Base-by-base conservation (phyloP, 495 filamentous ascomycete genomes). In the Lasiosphaeria ovina region DNA sequence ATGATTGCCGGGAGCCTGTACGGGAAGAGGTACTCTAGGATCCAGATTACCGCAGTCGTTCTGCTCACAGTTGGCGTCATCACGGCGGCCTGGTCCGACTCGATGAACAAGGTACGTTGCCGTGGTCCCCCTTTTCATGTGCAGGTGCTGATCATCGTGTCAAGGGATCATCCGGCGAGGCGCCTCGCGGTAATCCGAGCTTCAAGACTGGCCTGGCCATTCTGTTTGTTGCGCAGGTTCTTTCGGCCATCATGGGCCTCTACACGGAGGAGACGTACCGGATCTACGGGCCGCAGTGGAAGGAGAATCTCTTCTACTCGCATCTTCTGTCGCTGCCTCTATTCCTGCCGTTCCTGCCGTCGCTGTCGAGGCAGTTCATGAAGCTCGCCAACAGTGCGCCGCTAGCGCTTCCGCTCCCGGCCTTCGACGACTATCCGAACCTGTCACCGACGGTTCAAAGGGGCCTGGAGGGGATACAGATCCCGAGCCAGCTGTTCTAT, bases 231-330 rank as follows among this genome's bases (percentile, higher is more conserved):
- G 94, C 94, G 3, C 95, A 97, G 75, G 72, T 96, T 6, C 78
- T 98, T 38, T 96, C 92, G 31, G 91, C 94, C 42, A 89, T 92
- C 62, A 97, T 97, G 86, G 94, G 94, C 44, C 82, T 96, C 38
- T 99, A 96, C 74, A 92, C 92, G 0, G 91, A 98, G 71, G 83
- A 89, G 62, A 90, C 92, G 4, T 99, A 97, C 73, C 83, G 84
- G 60, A 82, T 76, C 24, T 89, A 96, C 75, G 92, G 93, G 31
- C 87, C 87, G 40, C 89, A 96, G 75, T 98, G 94, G 92, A 90
- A 89, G 64, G 94, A 98, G 72, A 96, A 95, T 66, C 81, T 99
- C 14, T 97, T 99, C 73, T 99, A 98, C 74, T 89, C 87, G 17
- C 92, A 96, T 62, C 72, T 89, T 17, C 82, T 95, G 16, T 90